These are phyloP conservation scores for Pleurotus tuber-regium DNA, from an alignment of 768 basidiomycete species.

Conservation along the genomic window DNA sequence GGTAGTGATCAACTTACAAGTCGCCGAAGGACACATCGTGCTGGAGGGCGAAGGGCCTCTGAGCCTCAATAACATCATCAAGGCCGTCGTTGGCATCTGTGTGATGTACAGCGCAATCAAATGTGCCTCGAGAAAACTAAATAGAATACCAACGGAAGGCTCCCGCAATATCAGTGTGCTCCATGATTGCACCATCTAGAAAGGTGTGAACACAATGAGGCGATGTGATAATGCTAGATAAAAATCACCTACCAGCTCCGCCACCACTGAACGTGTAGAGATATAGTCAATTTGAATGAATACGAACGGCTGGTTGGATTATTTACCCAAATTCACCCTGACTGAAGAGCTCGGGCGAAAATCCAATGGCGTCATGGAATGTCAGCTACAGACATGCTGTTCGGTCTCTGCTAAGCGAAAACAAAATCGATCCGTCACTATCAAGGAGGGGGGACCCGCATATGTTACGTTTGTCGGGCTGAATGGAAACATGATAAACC, in stretches of 20 bases:
- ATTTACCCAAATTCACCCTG: conserved; percentile 23
- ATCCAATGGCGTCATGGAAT: conserved; percentile 32
- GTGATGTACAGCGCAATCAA: not conserved
- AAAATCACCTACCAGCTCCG: conserved; percentile 17
- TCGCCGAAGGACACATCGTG: conserved; percentile 33
- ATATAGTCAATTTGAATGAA: not conserved
- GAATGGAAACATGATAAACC: no score
- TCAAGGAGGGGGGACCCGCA: no score
- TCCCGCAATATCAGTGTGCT: conserved; percentile 21
- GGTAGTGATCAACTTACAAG: conserved; percentile 27
- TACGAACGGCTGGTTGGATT: not conserved
- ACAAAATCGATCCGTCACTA: no score
- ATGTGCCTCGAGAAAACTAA: not conserved
- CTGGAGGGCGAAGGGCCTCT: conserved; percentile 27
- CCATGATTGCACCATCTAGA: conserved; percentile 25
- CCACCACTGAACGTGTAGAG: conserved; percentile 14
- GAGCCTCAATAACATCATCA: conserved; percentile 29
- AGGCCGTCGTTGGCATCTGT: conserved; percentile 23
- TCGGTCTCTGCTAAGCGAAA: no score
- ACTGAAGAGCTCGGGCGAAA: conserved; percentile 20
- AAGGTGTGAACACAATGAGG: not conserved
- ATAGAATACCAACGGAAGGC: conserved; percentile 16
- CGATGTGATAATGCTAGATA: not conserved
- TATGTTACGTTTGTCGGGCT: no score
- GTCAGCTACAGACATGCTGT: conserved; percentile 23